A percentile compares a stretch with the other conserved stretches of the same genome.
Evolutionary conservation across 305 asterid species (phyloP).

Genomic region (Fraxinus floribunda): DNA sequence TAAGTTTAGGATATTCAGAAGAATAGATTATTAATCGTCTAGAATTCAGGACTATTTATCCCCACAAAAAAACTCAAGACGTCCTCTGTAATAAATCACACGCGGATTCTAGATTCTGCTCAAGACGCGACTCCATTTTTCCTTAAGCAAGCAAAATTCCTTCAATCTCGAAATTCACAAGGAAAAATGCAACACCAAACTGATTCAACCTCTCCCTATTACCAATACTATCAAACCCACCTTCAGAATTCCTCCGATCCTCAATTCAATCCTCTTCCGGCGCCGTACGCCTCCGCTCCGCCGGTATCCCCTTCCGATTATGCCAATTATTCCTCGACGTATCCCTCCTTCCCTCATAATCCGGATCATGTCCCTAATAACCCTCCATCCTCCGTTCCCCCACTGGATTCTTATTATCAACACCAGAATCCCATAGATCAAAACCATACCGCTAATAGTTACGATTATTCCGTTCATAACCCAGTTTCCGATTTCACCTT

Average conservation of each 20-base stretch:
- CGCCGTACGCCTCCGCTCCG: constrained; percentile 50
- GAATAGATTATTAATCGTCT: not conserved
- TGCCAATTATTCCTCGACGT: not conserved
- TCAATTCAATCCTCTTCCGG: constrained; percentile 32
- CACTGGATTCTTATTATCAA: constrained; percentile 32
- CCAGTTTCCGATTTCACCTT: constrained; percentile 29
- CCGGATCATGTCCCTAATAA: constrained; percentile 27
- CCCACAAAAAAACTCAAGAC: not conserved
- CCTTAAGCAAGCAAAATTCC: not conserved
- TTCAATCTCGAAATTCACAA: not conserved
- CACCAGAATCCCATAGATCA: constrained; percentile 24
- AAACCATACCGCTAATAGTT: constrained; percentile 27
- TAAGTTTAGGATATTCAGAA: no score
- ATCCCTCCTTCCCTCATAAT: constrained; percentile 25
- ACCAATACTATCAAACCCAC: constrained; percentile 34
- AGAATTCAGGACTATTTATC: not conserved
- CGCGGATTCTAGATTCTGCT: not conserved
- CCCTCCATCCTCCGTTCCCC: constrained; percentile 27
- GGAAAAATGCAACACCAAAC: constrained; percentile 34
- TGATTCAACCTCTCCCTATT: constrained; percentile 35
- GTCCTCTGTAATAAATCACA: not conserved
- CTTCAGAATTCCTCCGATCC: constrained; percentile 29
- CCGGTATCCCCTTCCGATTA: constrained; percentile 34
- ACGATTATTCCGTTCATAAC: constrained; percentile 20
- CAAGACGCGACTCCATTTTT: not conserved